Evolutionary conservation across 2,329 filamentous ascomycete species (phyloP).

Genomic region (Monilinia aucupariae): DNA sequence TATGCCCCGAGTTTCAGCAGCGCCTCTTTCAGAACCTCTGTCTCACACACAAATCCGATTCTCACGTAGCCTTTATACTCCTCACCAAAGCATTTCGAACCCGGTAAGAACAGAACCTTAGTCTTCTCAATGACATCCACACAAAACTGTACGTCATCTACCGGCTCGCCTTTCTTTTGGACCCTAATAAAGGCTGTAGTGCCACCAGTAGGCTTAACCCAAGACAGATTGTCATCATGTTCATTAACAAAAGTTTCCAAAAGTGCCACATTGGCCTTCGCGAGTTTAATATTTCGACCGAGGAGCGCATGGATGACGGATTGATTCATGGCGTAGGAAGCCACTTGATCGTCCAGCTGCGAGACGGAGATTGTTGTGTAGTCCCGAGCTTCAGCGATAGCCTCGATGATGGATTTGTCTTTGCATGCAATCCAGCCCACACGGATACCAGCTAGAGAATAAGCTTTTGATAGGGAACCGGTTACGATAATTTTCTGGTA

Average conservation of each 20-base stretch:
- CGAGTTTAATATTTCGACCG: slow-evolving; percentile 59
- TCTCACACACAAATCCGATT: slow-evolving; percentile 70
- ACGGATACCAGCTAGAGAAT: slow-evolving; percentile 74
- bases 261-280: slow-evolving; percentile 59
- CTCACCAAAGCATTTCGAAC: slow-evolving; percentile 65
- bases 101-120: slow-evolving; percentile 71
- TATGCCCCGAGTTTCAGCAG: slow-evolving; percentile 42
- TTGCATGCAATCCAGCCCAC: slow-evolving; percentile 77
- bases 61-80: slow-evolving; percentile 72
- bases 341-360: slow-evolving; percentile 74
- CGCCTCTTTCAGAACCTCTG: slow-evolving; percentile 61
- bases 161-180: slow-evolving; percentile 40
- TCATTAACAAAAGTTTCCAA: slow-evolving; percentile 63
- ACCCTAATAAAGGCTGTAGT: slow-evolving; percentile 77
- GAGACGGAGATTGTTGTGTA: slow-evolving; percentile 85
- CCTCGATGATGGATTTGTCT: slow-evolving; percentile 55
- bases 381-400: slow-evolving; percentile 61
- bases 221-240: slow-evolving; percentile 54
- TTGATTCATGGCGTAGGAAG: slow-evolving; percentile 64
- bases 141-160: slow-evolving; percentile 71
- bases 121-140: slow-evolving; percentile 60
- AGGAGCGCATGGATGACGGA: slow-evolving; percentile 59
- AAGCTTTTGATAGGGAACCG: slow-evolving; percentile 81
- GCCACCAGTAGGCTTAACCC: slow-evolving; percentile 70
- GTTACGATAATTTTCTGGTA: slow-evolving; percentile 69